Base-by-base conservation (phyloP, 768 basidiomycete genomes). In the Rhizopogon vinicolor region DNA sequence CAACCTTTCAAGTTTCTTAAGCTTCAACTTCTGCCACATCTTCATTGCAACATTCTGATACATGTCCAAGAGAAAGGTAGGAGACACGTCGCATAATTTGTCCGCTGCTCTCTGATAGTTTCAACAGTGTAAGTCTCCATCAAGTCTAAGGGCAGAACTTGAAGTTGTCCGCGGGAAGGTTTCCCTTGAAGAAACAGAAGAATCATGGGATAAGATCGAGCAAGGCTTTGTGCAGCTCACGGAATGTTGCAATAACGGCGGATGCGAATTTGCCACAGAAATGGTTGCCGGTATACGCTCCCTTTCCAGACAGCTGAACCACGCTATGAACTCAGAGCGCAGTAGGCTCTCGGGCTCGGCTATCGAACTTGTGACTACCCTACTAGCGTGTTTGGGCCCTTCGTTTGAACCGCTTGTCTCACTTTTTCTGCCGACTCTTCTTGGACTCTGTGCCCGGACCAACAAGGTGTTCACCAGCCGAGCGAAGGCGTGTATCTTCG, bases 381-480 rank as follows among this genome's bases (percentile, higher is more conserved):
- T 87, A 19, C 84, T 83, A 9, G 70, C 73, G 0, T 80, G 76
- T 0, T 73, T 93, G 14, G 87, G 80, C 18, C 61, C 70, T 6
- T 74, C 76, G 7, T 93, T 92, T 62, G 88, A 88, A 41, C 78
- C 83, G 2, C 75, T 93, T 19, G 69, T 91, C 7, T 68, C 80
- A n/a, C 64, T 84, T 12, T 85, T 88, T 62, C 60, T 93, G 42
- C 91, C 91, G 0, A 71, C 83, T 7, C 73, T 94, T 18, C 73
- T 94, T 12, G 70, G 73, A 1, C 71, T 91, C 22, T 90, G 88
- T 59, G 76, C 82, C 16, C 82, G 89, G 19, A 78, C 91, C 18
- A 93, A 88, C 76, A 93, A 91, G 68, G 82, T 93, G 45, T 82
- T 89, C 62, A 71, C 84, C 60, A 78, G 75, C 42, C 86, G 90